Conservation (phyloP, 1,139 yeast species). For the Candida sanyaensis region DNA sequence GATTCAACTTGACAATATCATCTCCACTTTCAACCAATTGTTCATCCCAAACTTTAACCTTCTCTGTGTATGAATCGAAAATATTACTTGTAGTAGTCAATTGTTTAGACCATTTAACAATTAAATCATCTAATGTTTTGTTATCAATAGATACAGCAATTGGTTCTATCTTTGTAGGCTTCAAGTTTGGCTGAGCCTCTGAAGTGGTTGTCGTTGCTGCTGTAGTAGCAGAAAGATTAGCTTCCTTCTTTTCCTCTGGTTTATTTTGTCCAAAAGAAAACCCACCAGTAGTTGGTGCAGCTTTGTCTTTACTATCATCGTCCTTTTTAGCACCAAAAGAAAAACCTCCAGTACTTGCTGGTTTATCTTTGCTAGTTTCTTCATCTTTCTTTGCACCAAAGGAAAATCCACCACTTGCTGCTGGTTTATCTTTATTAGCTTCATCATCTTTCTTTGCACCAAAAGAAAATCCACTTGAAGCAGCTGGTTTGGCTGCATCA, state of each 20-base stretch:
- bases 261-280: conserved; percentile 15
- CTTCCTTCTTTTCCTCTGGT: conserved; percentile 19
- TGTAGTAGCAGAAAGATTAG: conserved; percentile 9
- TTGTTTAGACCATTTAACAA: conserved; percentile 91
- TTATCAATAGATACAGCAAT: conserved; percentile 81
- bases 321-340: conserved; percentile 22
- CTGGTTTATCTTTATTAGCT: conserved; percentile 12
- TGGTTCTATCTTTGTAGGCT: conserved; percentile 57
- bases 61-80: conserved; percentile 75
- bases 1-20: conserved; percentile 74
- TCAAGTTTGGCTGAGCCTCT: conserved; percentile 30
- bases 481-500: conserved; percentile 19
- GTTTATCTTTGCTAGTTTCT: background rate
- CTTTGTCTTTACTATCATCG: conserved; percentile 13
- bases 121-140: conserved; percentile 89
- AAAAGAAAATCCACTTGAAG: conserved; percentile 8
- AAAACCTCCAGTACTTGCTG: conserved; percentile 15
- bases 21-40: conserved; percentile 84
- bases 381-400: conserved; percentile 23
- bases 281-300: conserved; percentile 18
- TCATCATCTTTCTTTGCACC: conserved; percentile 23
- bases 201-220: conserved; percentile 15
- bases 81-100: conserved; percentile 70
- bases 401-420: conserved; percentile 10
- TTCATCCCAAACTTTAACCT: conserved; percentile 83